Evolutionary conservation across 108 stramenopile species (phyloP), one percentile per base, ranked within the genome.

Genomic region (Chaetoceros tenuissimus): DNA sequence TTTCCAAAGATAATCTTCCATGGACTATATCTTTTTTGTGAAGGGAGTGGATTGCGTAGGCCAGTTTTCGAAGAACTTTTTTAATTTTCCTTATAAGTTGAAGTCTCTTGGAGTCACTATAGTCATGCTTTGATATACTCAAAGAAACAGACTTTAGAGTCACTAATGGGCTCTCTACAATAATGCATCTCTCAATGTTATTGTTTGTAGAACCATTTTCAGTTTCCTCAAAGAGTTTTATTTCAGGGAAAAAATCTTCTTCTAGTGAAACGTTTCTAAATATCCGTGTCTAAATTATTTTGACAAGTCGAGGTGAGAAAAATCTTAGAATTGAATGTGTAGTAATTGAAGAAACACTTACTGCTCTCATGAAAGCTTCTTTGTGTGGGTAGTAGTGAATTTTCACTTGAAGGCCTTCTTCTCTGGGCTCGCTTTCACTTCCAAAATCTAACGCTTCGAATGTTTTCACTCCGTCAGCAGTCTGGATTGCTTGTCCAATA

Each of bases 361-460:
- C 79, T 53, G 76, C 75, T 21, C 44, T 43, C 5, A 30, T 22
- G 53, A 74, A 84, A 16, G 66, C 47, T 5, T 64, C 53, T 22
- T 68, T 44, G 30, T 68, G 60, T 16, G 69, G 55, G 56, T 82
- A 91, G 64, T 74, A 85, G 45, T 73, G 59, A 53, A 91, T 67
- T n/a, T 68, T 55, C 8, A 85, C 89, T 55, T 64, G 64, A 31
- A 62, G 68, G 2, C 75, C 82, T 25, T 62, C 67, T 17, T 67
- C 72, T 23, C 34, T 53, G 16, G 61, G 40, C 5, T 55, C 53
- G 44, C 73, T 69, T 23, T 51, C 43, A 25, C 50, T 43, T 24
- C 78, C 79, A 60, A 75, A 83, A 66, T 87, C 89, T 30, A 84
- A 60, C 18, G 82, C 85, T 13, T 80, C 85, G 57, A 82, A 90